Base-by-base conservation (phyloP, 2,329 filamentous ascomycete genomes). In the Cadophora sp. region DNA sequence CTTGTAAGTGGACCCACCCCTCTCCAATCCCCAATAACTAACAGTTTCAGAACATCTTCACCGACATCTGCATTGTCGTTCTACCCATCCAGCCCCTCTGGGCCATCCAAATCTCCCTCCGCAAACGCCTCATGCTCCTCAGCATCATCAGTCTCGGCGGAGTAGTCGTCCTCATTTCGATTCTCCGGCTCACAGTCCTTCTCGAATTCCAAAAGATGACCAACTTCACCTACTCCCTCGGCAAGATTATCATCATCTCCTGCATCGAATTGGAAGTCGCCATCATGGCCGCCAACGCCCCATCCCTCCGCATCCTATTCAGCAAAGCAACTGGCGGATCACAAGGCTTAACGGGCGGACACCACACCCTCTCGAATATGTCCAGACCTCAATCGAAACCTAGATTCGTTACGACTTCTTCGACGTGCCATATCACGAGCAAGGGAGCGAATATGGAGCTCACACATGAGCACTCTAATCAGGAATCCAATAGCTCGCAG, bases 31-130 rank as follows among this genome's bases (percentile, higher is more conserved):
- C 20, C n/a, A 1, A 1, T 14, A 27, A 2, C 33, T 27, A n/a
- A 53, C 27, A 13, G 41, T 3, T 1, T 8, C 45, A 62, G 59
- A 64, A 64, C 20, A 66, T 66, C 9, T 53, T 66, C 53, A 66
- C 69, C n/a, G 76, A 73, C 41, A 62, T 73, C 8, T 50, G 72
- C 8, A 73, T 78, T 18, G 64, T 78, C 13, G 53, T 78, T 14
- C 71, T 76, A 0, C 78, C 77, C 1, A 67, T 75, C 71, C 84
- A 81, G 5, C 81, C 82, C 1, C 76, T 81, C 64, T 83, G 80
- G 4, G 81, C 73, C 39, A 77, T 80, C 60, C 81, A 80, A 71
- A 83, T 81, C 2, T 82, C 80, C 62, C 20, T 70, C 7, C 64
- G 51, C 39, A 67, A 70, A 47, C 69, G 73, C 36, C 50, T 75